Percentiles rank a stretch among this genome's conserved stretches.
These are phyloP conservation scores for Xerophyta viscosa DNA, from an alignment of 106 monocot genomes.

Conservation along the genomic window DNA sequence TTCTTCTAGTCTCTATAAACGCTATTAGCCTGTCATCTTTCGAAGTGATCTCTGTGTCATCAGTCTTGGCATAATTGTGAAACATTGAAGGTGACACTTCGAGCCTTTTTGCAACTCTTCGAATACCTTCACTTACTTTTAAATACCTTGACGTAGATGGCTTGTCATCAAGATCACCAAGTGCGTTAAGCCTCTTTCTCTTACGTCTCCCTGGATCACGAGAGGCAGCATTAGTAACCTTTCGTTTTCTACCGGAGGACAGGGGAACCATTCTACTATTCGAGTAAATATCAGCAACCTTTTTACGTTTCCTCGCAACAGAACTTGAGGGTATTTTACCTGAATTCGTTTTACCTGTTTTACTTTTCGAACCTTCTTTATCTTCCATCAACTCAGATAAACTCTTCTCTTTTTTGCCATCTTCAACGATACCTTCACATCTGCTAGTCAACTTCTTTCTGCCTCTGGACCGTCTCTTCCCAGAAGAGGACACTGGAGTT, in stretches of 20 bases:
- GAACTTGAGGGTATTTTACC: neutral
- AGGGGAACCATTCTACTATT: too few species aligned
- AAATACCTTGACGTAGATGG: too few species aligned
- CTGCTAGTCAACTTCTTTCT: too few species aligned
- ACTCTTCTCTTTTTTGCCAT: conserved; percentile 42
- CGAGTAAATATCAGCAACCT: too few species aligned
- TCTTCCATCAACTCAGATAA: conserved; percentile 32
- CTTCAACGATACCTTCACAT: conserved; percentile 21
- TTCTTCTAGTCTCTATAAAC: neutral
- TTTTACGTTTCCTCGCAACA: neutral
- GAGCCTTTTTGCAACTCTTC: conserved; percentile 30
- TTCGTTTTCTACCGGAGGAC: too few species aligned
- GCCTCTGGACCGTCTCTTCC: too few species aligned
- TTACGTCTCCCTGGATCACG: conserved; percentile 11
- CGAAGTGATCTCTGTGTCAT: too few species aligned
- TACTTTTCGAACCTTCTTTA: conserved; percentile 16
- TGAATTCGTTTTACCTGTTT: neutral
- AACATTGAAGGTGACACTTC: conserved; percentile 14
- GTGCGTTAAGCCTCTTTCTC: conserved; percentile 29
- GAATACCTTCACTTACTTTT: conserved; percentile 43
- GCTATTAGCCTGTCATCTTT: too few species aligned
- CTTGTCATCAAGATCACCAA: too few species aligned
- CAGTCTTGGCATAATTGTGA: conserved; percentile 17
- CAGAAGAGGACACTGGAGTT: too few species aligned
- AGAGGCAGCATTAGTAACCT: conserved; percentile 10